phyloP scores from a whole-genome alignment of 352 stramenopile genomes.

The Blastocystis sp. region DNA sequence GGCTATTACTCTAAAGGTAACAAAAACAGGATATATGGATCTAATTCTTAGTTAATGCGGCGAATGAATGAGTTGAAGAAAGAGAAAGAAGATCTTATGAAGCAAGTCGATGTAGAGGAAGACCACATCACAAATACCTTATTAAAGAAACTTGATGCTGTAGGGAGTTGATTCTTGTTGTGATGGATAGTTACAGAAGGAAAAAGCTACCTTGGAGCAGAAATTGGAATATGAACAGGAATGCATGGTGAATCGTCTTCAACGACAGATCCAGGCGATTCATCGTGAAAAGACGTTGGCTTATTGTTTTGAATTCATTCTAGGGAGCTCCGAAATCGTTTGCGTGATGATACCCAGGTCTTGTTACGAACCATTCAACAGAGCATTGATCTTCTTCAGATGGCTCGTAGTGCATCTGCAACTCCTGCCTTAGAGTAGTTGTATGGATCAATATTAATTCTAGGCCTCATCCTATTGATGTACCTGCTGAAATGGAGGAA shows the following conservation, averaged over 20 bases:
- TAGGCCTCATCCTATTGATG: conserved; percentile 16
- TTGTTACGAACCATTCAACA: conserved; percentile 19
- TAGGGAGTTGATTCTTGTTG: not conserved
- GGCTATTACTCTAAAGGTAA: conserved; percentile 52
- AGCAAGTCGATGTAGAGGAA: conserved; percentile 63
- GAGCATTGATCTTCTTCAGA: conserved; percentile 36
- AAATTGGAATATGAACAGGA: conserved; percentile 65
- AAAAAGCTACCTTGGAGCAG: conserved; percentile 64
- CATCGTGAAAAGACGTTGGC: conserved; percentile 21
- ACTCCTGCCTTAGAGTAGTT: conserved; percentile 29
- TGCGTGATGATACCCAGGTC: conserved; percentile 45
- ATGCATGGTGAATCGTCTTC: conserved; percentile 65
- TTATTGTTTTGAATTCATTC: not conserved
- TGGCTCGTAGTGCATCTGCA: conserved; percentile 32
- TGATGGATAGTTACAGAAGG: conserved; percentile 63
- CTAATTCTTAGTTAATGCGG: conserved; percentile 44
- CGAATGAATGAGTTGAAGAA: conserved; percentile 55
- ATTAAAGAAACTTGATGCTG: conserved; percentile 62
- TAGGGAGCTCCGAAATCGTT: conserved; percentile 26
- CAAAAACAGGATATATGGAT: not conserved
- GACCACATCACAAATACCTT: conserved; percentile 65
- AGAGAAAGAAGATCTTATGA: conserved; percentile 38
- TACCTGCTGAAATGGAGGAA: conserved; percentile 48
- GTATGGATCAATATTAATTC: not conserved
- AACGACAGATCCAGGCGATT: conserved; percentile 57